Evolutionary conservation across 306 rosid genomes (phyloP), one percentile per base, ranked within the genome.

Genomic region (Cicer cuneatum): DNA sequence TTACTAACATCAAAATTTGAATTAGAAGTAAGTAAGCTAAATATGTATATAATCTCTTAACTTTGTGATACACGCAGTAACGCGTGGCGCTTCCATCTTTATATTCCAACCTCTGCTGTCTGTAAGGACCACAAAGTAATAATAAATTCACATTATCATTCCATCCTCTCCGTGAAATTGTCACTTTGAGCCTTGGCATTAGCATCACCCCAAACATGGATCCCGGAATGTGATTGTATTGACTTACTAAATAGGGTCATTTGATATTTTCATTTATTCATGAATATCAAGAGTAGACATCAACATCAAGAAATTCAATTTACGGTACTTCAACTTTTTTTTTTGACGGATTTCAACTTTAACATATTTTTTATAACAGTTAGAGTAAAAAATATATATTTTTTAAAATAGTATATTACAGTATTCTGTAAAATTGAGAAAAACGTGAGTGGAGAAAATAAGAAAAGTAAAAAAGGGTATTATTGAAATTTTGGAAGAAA

Each of bases 61-160:
- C 53, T 71, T 66, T 52, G 76, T 83, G 89, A 75, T 61, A n/a
- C 52, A 12, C 67, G 47, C 12, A 4, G 0, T n/a, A 43, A 78
- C 85, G 24, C 85, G 87, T 85, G 85, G 69, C 75, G 7, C 57
- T 60, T 70, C 52, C 24, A 5, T 69, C 40, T 53, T 12, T 43
- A 21, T 66, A 21, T 66, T 49, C 70, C 79, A 76, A 13, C 41
- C 56, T 24, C 40, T 57, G 35, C 46, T 77, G 39, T 82, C 47
- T 58, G 14, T 52, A 5, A 76, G 83, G 86, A 85, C 88, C 89
- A 88, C 82, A 37, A 71, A n/a, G 3, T 63, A 52, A 10, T 29
- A 51, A 60, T 60, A 15, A 63, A 63, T 59, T 66, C 79, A 58
- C 51, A 37, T 8, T 52, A 73, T 37, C 71, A 53, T 78, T 73